Evolutionary conservation across 1,139 yeast genomes (phyloP), one percentile per base, ranked within the genome.

Genomic region (Zygosaccharomyces sapae): DNA sequence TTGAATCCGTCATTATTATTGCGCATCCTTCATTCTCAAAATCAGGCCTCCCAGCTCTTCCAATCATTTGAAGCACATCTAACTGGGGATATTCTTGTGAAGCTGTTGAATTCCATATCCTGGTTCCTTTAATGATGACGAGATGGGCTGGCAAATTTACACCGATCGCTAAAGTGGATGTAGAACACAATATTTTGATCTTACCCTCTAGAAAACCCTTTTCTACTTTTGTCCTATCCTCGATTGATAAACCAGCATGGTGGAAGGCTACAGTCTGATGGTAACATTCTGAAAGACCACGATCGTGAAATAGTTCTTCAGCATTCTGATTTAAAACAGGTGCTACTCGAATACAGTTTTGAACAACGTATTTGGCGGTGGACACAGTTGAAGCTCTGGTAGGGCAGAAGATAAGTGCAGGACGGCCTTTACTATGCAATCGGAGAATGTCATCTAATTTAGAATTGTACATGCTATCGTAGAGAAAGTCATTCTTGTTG

Each of bases 81-180:
- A 74, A 62, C 19, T 73, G 75, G 1, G 76, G 64, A 48, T 76
- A 76, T 50, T 77, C 81, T 25, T 49, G 54, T 10, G 46, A 25
- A n/a, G 52, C 61, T 19, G 59, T 51, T 5, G 49, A 33, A 12
- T 51, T 62, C 76, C 83, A 76, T 35, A 57, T 50, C 24, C 49
- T 51, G 2, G 98, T 92, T 34, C 97, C 97, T 66, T 92, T 92
- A 54, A 92, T 86, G 44, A 92, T 81, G 6, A 92, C 98, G 59
- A 92, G 72, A 70, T 89, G 92, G 0, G 97, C 97, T 1, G 97
- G 97, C 53, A 92, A 74, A 62, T 92, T 92, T 35, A 92, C 97
- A 59, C 97, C 97, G 94, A 97, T 89, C 0, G 97, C 81, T 50
- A 80, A 63, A 0, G 83, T 80, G 0, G 83, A 77, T 0, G 85